These are phyloP conservation scores for Cercospora sojina DNA, from an alignment of 2,329 filamentous ascomycete genomes.

Conservation along the genomic window DNA sequence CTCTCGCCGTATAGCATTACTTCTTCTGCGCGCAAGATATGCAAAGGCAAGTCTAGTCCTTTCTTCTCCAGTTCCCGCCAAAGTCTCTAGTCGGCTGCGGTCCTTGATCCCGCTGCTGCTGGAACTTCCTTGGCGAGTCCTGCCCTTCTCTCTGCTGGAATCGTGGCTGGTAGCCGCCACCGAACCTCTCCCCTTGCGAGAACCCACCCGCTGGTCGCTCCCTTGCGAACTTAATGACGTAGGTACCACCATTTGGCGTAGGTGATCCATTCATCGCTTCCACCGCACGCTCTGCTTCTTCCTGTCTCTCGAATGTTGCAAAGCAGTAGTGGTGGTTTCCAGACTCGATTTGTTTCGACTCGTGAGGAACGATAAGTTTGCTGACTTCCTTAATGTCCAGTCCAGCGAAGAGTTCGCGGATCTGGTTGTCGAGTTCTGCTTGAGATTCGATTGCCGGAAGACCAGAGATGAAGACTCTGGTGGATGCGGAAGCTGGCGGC, in stretches of 20 bases:
- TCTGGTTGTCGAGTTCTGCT: constrained; percentile 43
- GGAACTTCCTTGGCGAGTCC: constrained; percentile 3
- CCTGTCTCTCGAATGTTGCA: constrained; percentile 31
- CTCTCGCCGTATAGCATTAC: not conserved
- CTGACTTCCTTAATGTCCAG: constrained; percentile 50
- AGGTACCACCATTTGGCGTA: constrained; percentile 24
- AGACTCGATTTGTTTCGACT: constrained; percentile 10
- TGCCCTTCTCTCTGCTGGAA: constrained; percentile 10
- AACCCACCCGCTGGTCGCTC: constrained; percentile 11
- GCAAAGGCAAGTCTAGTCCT: not conserved
- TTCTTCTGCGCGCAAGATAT: not conserved
- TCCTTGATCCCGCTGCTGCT: constrained; percentile 7
- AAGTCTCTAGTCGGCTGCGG: constrained; percentile 8
- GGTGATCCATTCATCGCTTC: constrained; percentile 30
- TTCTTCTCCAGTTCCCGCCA: constrained; percentile 11
- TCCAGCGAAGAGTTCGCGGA: constrained; percentile 47
- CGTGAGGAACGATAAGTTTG: constrained; percentile 41
- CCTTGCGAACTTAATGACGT: constrained; percentile 25
- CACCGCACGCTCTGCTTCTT: constrained; percentile 32
- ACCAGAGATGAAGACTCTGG: constrained; percentile 45
- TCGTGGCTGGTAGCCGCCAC: constrained; percentile 3
- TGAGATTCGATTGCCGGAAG: constrained; percentile 47
- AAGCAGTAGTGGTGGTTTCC: constrained; percentile 35
- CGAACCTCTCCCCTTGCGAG: constrained; percentile 6
- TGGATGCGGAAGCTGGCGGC: not conserved